Conservation (phyloP, 1,284 basidiomycete species). For the Hemileia vastatrix region DNA sequence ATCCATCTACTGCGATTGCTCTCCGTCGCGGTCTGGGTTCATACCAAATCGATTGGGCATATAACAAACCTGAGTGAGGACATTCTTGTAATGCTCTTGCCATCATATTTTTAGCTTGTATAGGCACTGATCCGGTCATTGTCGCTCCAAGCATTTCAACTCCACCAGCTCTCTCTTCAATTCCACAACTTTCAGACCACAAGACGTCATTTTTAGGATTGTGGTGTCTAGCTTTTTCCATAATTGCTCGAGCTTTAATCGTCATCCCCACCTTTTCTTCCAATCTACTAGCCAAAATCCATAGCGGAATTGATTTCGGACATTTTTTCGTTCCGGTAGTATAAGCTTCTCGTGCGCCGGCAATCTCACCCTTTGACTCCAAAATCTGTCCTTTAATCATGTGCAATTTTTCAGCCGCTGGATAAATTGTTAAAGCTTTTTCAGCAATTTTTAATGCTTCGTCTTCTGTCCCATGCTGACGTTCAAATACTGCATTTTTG, state of each 20-base stretch:
- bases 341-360: slow-evolving; percentile 65
- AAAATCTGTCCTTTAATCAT: slow-evolving; percentile 89
- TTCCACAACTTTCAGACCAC: slow-evolving; percentile 80
- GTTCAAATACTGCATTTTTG: slow-evolving; percentile 90
- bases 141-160: slow-evolving; percentile 70
- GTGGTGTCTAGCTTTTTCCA: slow-evolving; percentile 78
- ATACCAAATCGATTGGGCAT: slow-evolving; percentile 82
- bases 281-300: slow-evolving; percentile 75
- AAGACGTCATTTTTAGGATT: slow-evolving; percentile 73
- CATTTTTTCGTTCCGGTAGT: slow-evolving; percentile 70
- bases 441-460: slow-evolving; percentile 64
- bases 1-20: slow-evolving; percentile 68
- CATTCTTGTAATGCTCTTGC: slow-evolving; percentile 71
- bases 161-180: slow-evolving; percentile 77
- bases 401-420: slow-evolving; percentile 79
- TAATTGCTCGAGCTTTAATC: slow-evolving; percentile 82
- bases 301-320: slow-evolving; percentile 69
- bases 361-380: slow-evolving; percentile 54
- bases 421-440: slow-evolving; percentile 69
- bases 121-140: slow-evolving; percentile 53
- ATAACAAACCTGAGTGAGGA: slow-evolving; percentile 73
- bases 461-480: slow-evolving; percentile 68
- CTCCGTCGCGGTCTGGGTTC: slow-evolving; percentile 84
- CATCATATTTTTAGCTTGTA: slow-evolving; percentile 13
- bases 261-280: slow-evolving; percentile 79